Conservation (phyloP, 345 rosid genomes). For the Brassica juncea region DNA sequence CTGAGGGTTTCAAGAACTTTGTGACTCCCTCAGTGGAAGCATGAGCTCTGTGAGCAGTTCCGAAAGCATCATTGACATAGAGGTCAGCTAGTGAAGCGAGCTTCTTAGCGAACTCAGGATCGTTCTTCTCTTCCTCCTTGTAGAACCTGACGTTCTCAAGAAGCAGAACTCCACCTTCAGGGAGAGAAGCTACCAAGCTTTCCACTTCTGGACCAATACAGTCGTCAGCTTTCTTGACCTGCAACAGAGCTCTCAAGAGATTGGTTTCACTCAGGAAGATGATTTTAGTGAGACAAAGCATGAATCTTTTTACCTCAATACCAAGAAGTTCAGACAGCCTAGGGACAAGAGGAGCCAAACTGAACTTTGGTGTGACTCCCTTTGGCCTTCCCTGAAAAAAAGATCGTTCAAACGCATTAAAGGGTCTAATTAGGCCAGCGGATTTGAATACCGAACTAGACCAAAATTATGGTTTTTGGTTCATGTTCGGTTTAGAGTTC, state of each 20-base stretch:
- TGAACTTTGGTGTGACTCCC: slow-evolving; percentile 91
- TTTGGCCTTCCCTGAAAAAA: slow-evolving; percentile 85
- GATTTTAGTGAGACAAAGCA: not conserved
- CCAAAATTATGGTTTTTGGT: not conserved
- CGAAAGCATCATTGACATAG: slow-evolving; percentile 90
- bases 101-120: slow-evolving; percentile 91
- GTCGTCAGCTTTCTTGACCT: slow-evolving; percentile 87
- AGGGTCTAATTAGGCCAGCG: not conserved
- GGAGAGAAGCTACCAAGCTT: slow-evolving; percentile 66
- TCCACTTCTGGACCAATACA: slow-evolving; percentile 80
- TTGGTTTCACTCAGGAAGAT: not conserved
- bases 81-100: slow-evolving; percentile 84
- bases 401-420: slow-evolving; percentile 6
- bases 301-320: slow-evolving; percentile 51
- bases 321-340: slow-evolving; percentile 88
- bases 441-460: not conserved
- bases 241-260: not conserved
- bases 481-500: not conserved
- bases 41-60: slow-evolving; percentile 92
- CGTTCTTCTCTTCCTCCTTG: slow-evolving; percentile 96
- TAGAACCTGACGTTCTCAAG: slow-evolving; percentile 90
- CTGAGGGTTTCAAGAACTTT: slow-evolving; percentile 85
- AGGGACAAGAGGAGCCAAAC: slow-evolving; percentile 91
- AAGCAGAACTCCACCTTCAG: slow-evolving; percentile 76
- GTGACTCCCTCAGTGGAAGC: slow-evolving; percentile 95